Evolutionary conservation across 176 grass and related monocot genomes (phyloP).

Genomic region (Eragrostis nindensis): DNA sequence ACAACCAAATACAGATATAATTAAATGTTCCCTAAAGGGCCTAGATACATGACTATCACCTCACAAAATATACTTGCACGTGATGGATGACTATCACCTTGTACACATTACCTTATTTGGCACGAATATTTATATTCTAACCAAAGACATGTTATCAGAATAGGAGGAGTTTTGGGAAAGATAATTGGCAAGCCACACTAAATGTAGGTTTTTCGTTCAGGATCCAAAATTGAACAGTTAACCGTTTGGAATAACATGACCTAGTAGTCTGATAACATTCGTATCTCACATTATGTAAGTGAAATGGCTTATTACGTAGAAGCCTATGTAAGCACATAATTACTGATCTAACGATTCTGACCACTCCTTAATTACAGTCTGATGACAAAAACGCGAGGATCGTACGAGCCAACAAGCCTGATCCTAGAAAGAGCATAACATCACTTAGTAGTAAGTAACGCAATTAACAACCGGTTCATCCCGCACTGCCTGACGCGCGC

Average conservation of each 20-base stretch:
- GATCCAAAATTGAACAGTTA: not conserved
- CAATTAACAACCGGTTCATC: constrained; percentile 22
- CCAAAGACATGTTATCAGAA: not conserved
- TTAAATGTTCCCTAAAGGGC: not conserved
- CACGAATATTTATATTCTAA: not conserved
- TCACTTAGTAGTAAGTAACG: not conserved
- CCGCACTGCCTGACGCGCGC: constrained; percentile 6
- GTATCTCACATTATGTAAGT: no score
- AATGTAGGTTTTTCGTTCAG: constrained; percentile 15
- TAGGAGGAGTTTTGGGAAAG: constrained; percentile 3
- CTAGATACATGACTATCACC: not conserved
- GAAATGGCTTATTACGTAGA: no score
- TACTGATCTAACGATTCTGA: constrained; percentile 5
- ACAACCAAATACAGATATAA: not conserved
- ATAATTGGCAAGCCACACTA: constrained; percentile 11
- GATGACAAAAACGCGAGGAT: constrained; percentile 15
- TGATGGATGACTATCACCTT: not conserved
- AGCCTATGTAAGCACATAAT: not conserved
- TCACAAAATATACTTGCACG: not conserved
- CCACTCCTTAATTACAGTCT: not conserved
- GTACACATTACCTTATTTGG: not conserved
- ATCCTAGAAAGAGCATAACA: not conserved
- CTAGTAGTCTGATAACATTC: no score
- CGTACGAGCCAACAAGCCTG: constrained; percentile 17
- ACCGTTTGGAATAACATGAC: no score